Base-by-base conservation (phyloP, 1,284 basidiomycete genomes). In the Cutaneotrichosporon sp. region DNA sequence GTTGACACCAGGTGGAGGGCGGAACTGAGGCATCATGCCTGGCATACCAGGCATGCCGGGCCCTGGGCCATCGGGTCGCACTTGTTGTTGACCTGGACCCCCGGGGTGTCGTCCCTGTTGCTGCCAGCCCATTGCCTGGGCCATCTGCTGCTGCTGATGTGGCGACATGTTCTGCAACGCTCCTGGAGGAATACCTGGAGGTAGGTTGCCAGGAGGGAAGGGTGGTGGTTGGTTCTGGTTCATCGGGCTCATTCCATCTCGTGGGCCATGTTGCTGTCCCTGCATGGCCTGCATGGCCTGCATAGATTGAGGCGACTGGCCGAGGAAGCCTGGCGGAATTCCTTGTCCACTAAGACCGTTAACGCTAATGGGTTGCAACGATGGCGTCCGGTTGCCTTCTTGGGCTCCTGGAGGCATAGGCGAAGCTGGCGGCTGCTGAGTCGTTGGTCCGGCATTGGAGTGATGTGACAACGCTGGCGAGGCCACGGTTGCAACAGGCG, bases 91-190 rank as follows among this genome's bases (percentile, higher is more conserved):
- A 29, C 48, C 49, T 31, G 46, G 48, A n/a, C 17, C 29, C 19
- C 29, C 19, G 26, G 25, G 27, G 16, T 26, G 27, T 41, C 25
- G 20, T 11, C 46, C 33, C 3, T 29, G 34, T 5, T 22, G 43
- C 39, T 47, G 51, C 1, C 44, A 41, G 39, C 49, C 55, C 59
- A 68, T 61, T 4, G 64, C 66, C 24, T 62, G 58, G 14, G 61
- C 58, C 64, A 66, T 65, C 43, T 66, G 66, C 42, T 64, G 62
- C 49, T 66, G 66, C 35, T 68, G 66, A 29, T 61, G 57, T 0
- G 61, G 60, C 12, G 63, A 61, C 44, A 63, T 48, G 48, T 54
- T 55, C 32, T 56, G 54, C 26, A 53, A 26, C 2, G 43, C 50
- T 2, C 34, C 38, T 1, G 46, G 41, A 16, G 47, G 51, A 12